Evolutionary conservation across 1,139 yeast species (phyloP).

Genomic region (Williopsis jadinii): DNA sequence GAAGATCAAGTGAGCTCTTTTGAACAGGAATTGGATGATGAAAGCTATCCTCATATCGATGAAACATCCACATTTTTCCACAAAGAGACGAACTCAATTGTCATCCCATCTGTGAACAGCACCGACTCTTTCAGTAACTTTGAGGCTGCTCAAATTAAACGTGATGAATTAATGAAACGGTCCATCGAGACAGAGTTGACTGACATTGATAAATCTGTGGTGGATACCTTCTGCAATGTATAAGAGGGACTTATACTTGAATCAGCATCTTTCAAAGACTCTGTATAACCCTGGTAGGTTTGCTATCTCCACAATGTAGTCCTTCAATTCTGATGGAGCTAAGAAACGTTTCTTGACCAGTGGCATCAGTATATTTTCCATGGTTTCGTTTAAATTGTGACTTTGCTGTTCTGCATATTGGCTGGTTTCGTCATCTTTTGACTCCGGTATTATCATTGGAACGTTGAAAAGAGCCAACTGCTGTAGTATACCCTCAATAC

Average conservation of each 20-base stretch:
- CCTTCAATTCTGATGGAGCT: slow-evolving; percentile 48
- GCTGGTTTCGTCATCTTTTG: slow-evolving; percentile 11
- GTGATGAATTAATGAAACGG: slow-evolving; percentile 10
- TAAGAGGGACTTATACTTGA: not conserved
- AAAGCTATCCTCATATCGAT: slow-evolving; percentile 20
- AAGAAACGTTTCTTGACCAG: slow-evolving; percentile 53
- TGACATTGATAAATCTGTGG: slow-evolving; percentile 13
- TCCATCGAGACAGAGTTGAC: slow-evolving; percentile 12
- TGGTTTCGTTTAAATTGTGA: slow-evolving; percentile 23
- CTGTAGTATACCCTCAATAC: slow-evolving; percentile 55
- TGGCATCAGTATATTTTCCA: slow-evolving; percentile 65
- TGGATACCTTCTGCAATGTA: slow-evolving; percentile 8
- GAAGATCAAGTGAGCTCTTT: slow-evolving; percentile 17
- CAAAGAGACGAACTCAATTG: slow-evolving; percentile 22
- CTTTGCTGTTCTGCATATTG: slow-evolving; percentile 16
- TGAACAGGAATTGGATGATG: slow-evolving; percentile 14
- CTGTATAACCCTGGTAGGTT: slow-evolving; percentile 84
- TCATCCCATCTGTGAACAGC: slow-evolving; percentile 21
- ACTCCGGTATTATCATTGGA: slow-evolving; percentile 47
- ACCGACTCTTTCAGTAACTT: slow-evolving; percentile 17
- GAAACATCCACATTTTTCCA: slow-evolving; percentile 15
- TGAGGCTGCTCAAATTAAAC: slow-evolving; percentile 16
- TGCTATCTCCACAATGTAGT: slow-evolving; percentile 76
- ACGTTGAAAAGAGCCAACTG: slow-evolving; percentile 70
- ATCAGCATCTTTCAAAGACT: slow-evolving; percentile 85